Conservation (phyloP, 768 basidiomycete genomes). For the Suillus cothurnatus region DNA sequence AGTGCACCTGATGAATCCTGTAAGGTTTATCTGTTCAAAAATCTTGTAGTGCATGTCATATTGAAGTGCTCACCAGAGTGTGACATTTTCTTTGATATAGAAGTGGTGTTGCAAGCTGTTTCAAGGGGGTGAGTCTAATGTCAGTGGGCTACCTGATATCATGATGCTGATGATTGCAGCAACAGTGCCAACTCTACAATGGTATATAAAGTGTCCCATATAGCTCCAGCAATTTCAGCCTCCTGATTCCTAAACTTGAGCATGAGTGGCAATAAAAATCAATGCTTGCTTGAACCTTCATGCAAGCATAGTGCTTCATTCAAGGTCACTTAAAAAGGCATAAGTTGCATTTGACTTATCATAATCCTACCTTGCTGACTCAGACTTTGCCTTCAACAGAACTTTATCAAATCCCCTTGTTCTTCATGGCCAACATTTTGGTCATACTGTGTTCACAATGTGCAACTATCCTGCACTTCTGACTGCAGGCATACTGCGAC, state of each 20-base stretch:
- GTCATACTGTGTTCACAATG: constrained; percentile 18
- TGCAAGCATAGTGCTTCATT: background rate
- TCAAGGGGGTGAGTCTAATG: background rate
- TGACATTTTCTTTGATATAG: background rate
- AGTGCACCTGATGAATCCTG: background rate
- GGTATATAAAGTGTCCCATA: background rate
- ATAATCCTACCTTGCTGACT: background rate
- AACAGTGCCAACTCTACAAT: background rate
- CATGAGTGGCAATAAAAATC: background rate
- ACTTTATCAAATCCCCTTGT: constrained; percentile 17
- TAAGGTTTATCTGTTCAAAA: background rate
- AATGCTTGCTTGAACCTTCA: background rate
- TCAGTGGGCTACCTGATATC: background rate
- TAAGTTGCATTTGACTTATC: background rate
- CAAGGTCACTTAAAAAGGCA: background rate
- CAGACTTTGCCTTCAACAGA: background rate
- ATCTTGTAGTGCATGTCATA: too few relatives aligned
- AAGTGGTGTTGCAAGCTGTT: background rate
- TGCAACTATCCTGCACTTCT: constrained; percentile 13
- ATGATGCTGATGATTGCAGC: background rate
- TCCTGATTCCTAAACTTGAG: background rate
- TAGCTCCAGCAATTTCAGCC: background rate
- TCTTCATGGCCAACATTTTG: constrained; percentile 27
- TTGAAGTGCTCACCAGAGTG: background rate
- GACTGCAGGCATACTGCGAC: background rate